A percentile compares a stretch with the other conserved stretches of the same genome.
These are phyloP conservation scores for Orbilia brochopaga DNA, from an alignment of 2,329 filamentous ascomycete genomes.

Conservation along the genomic window DNA sequence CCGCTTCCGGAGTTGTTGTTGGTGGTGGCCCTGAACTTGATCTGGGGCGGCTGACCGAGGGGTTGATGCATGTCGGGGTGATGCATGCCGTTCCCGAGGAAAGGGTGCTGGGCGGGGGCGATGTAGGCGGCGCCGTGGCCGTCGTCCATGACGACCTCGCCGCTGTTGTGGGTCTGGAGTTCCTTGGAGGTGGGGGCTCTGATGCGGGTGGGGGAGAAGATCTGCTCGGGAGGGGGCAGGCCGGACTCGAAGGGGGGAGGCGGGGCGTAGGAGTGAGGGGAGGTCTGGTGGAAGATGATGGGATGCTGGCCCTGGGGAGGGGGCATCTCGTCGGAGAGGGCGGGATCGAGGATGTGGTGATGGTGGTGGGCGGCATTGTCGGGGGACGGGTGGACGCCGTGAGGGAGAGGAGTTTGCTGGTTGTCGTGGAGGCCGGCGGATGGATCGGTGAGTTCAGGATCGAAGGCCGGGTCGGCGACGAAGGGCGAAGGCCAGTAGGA, in stretches of 20 bases:
- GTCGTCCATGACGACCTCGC: slow-evolving; percentile 50
- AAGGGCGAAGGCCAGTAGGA: slow-evolving; percentile 48
- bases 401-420: slow-evolving; percentile 38
- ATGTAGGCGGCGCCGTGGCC: slow-evolving; percentile 48
- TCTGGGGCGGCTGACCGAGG: slow-evolving; percentile 42
- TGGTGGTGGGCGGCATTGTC: slow-evolving; percentile 22
- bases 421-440: slow-evolving; percentile 34
- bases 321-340: slow-evolving; percentile 48
- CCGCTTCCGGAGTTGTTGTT: slow-evolving; percentile 33
- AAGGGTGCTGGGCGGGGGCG: slow-evolving; percentile 44
- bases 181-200: slow-evolving; percentile 37
- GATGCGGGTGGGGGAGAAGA: slow-evolving; percentile 37
- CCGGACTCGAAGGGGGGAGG: slow-evolving; percentile 19
- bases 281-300: slow-evolving; percentile 49
- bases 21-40: slow-evolving; percentile 43
- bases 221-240: slow-evolving; percentile 14
- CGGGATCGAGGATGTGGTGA: slow-evolving; percentile 44
- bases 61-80: slow-evolving; percentile 49
- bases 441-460: slow-evolving; percentile 48
- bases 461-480: slow-evolving; percentile 46
- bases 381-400: slow-evolving; percentile 21
- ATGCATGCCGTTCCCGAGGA: slow-evolving; percentile 49
- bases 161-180: slow-evolving; percentile 41
- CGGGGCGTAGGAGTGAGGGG: slow-evolving; percentile 44
- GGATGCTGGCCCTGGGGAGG: slow-evolving; percentile 35